A percentile compares a stretch with the other conserved stretches of the same genome.
Evolutionary conservation across 345 rosid genomes (phyloP).

Genomic region (Acer campestre): DNA sequence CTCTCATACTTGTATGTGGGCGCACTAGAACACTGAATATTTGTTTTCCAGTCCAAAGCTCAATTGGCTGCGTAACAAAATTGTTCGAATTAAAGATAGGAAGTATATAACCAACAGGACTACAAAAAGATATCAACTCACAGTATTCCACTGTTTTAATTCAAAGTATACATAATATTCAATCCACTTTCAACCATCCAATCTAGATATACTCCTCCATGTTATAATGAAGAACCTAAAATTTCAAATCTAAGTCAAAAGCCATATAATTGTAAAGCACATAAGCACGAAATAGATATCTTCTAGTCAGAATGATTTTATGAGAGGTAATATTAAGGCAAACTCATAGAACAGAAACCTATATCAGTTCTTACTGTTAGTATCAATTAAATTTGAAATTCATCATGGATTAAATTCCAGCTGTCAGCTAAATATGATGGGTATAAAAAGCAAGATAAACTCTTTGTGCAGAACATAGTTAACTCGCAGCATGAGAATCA

Average conservation of each 20-base stretch:
- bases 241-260: not conserved
- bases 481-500: not conserved
- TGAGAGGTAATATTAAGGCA: not conserved
- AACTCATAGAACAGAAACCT: not conserved
- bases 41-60: constrained; percentile 99
- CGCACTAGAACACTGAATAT: constrained; percentile 81
- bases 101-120: constrained; percentile 9
- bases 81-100: constrained; percentile 21
- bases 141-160: not conserved
- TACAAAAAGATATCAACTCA: constrained; percentile 6
- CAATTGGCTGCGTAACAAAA: constrained; percentile 74
- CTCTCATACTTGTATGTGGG: constrained; percentile 74
- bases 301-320: too few relatives aligned
- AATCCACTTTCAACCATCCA: not conserved
- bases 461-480: not conserved
- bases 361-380: not conserved
- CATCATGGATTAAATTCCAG: too few relatives aligned
- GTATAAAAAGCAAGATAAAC: not conserved
- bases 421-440: not conserved
- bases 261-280: not conserved
- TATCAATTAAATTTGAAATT: not conserved
- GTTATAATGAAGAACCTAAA: not conserved
- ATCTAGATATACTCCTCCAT: not conserved
- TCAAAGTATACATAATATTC: not conserved
- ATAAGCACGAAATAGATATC: not conserved